Evolutionary conservation across 345 rosid species (phyloP), one percentile per base, ranked within the genome.

Genomic region (Turnera subulata): DNA sequence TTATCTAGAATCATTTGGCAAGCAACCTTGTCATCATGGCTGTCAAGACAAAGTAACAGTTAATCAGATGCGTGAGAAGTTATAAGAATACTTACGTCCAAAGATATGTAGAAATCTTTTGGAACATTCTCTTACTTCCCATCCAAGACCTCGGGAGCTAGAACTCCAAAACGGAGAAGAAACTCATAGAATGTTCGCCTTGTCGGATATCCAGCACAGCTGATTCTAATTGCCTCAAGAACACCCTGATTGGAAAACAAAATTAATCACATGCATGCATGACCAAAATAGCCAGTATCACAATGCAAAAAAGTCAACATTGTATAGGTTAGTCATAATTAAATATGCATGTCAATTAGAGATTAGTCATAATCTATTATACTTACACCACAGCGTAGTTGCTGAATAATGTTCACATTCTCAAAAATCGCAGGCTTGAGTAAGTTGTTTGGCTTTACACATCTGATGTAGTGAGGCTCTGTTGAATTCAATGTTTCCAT

Each of bases 201-300:
- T 21, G 99, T 93, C 38, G 99, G 99, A 80, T 93, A 93, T 65
- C 99, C 99, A 69, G 99, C 97, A 82, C 99, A 93, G 70, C 99
- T 93, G 71, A 93, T 93, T 68, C 99, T 85, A 62, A 93, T 93
- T 64, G 99, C 99, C 82, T 93, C 99, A 56, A 93, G 89, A 57
- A 93, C 99, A 75, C 99, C 99, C 99, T 93, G 62, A 25, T 65
- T 21, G 44, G 32, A 20, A 62, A 54, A n/a, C 17, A 59, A 39
- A 17, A 66, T 25, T 23, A n/a, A 57, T 43, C 32, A 39, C 18
- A 43, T 12, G 53, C 33, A 53, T 46, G 46, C 17, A 43, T 23
- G 47, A 59, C 26, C n/a, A 49, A 64, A 22, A 69, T 32, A 39
- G 42, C 24, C 45, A 47, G 47, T 7, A 61, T 57, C 39, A 1